These are phyloP conservation scores for Mrakiaceae sp. DNA, from an alignment of 1,284 basidiomycete species.

Conservation along the genomic window DNA sequence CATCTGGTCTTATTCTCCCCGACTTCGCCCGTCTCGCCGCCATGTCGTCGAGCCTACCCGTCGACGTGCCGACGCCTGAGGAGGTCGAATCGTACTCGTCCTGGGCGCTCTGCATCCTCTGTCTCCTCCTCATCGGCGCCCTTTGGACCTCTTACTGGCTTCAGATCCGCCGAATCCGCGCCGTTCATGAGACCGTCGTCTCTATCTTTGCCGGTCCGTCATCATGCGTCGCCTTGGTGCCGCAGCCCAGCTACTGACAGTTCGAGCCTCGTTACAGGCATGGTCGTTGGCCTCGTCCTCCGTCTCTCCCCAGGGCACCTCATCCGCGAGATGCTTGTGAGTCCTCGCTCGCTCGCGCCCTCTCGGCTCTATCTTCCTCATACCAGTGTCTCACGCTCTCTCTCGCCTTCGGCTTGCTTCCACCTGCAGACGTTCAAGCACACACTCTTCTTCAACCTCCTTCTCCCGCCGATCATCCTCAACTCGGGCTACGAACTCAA, in stretches of 20 bases:
- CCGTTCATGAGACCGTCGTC: constrained; percentile 92
- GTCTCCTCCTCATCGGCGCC: constrained; percentile 82
- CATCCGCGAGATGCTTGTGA: constrained; percentile 93
- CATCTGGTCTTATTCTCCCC: not conserved
- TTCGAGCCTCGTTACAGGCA: constrained; percentile 39
- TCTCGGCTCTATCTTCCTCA: constrained; percentile 14
- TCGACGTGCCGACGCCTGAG: constrained; percentile 10
- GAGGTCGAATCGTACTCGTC: constrained; percentile 15
- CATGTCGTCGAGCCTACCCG: not conserved
- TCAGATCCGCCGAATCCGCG: constrained; percentile 89
- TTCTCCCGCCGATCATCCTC: constrained; percentile 94
- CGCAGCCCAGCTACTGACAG: not conserved
- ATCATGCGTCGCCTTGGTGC: not conserved
- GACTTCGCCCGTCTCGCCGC: not conserved
- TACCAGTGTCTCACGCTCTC: not conserved
- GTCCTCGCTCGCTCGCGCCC: constrained; percentile 31
- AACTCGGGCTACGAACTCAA: constrained; percentile 97
- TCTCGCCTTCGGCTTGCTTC: not conserved
- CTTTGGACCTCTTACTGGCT: constrained; percentile 97
- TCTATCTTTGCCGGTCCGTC: constrained; percentile 67
- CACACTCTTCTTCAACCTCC: constrained; percentile 93
- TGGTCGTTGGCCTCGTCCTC: constrained; percentile 87
- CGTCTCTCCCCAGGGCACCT: constrained; percentile 82
- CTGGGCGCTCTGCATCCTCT: constrained; percentile 90
- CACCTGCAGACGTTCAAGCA: constrained; percentile 74